Evolutionary conservation across 768 basidiomycete species (phyloP), one percentile per base, ranked within the genome.

Genomic region (Naematelia aurantialba): DNA sequence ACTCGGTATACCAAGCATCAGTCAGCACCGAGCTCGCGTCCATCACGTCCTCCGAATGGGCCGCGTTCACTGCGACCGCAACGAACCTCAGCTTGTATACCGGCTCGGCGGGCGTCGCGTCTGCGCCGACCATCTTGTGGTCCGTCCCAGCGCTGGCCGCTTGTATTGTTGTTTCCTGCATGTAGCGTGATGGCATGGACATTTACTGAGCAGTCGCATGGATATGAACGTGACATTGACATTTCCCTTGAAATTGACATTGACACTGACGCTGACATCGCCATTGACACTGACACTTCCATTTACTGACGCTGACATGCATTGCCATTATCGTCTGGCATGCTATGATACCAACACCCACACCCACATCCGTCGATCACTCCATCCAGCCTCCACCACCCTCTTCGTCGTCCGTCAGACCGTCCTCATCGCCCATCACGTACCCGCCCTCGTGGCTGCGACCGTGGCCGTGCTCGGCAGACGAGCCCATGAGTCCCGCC

Each of bases 391-490:
- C 73, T 1, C 70, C 72, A 8, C 75, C 76, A 25, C 76, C 76
- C 29, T 78, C 79, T 53, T 92, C 81, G 59, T 81, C 91, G 65
- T 91, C 89, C 2, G 94, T 97, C 61, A 97, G 78, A 58, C 93
- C 94, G 17, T 86, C 88, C 22, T 66, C 64, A 45, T 70, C 71
- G 42, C 64, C 68, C 62, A 69, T 63, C 24, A 73, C 66, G 49
- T 71, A 71, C 48, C 62, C 56, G 27, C 68, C 64, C 13, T 62
- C 66, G 17, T 39, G 8, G 17, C 17, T 8, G 34, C 34, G 8
- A 30, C n/a, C 42, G 72, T 74, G 52, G 91, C 80, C 55, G 78
- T 89, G 62, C 90, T 89, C 1, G 91, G 94, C 60, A 93, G 78
- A 59, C 92, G 52, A 58, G 34, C 25, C 53, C 19, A 65, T 26